Base-by-base conservation (phyloP, 441 rosid genomes). In the Pelargonium citronellum region DNA sequence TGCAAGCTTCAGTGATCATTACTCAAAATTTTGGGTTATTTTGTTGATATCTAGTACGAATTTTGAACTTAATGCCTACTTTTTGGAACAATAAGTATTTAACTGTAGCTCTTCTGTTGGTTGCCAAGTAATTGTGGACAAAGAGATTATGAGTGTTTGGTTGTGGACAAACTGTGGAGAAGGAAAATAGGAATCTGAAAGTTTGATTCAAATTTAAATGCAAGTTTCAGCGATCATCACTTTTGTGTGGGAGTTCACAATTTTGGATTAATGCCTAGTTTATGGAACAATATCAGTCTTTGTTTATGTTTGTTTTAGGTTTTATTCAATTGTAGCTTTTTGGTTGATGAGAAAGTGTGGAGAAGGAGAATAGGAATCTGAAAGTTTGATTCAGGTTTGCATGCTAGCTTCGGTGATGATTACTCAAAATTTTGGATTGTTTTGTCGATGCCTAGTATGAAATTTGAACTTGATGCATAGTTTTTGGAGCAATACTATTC, bases 1-100 rank as follows among this genome's bases (percentile, higher is more conserved):
- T 20, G 10, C 63, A 60, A 60, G 64, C 30, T 60, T 22, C 64
- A 20, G 34, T 60, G 64, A 60, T 60, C 64, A 20, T 7, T 20
- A 37, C 41, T 37, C 7, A 37, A 30, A 37, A 37, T 4, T 37
- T 37, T 37, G 41, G 39, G 39, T 34, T 34, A 5, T 34, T 34
- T 34, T 34, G 39, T 37, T 5, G 41, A 37, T 37, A 37, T 37
- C 41, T 37, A 37, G 7, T 37, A 37, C 6, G 41, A 37, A 37
- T 37, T 44, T 44, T 44, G 49, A 44, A 10, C 49, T 44, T 10
- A 8, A 44, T 44, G 49, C 49, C 49, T 44, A 44, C 0, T 44
- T 44, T 44, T 8, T 44, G 49, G 49, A 44, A 10, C 2, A 44
- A 44, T 44, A 44, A 44, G 49, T 44, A 8, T 44, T 44, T 44